Evolutionary conservation across 2,329 filamentous ascomycete genomes (phyloP).

Genomic region (Fonsecaea monophora): DNA sequence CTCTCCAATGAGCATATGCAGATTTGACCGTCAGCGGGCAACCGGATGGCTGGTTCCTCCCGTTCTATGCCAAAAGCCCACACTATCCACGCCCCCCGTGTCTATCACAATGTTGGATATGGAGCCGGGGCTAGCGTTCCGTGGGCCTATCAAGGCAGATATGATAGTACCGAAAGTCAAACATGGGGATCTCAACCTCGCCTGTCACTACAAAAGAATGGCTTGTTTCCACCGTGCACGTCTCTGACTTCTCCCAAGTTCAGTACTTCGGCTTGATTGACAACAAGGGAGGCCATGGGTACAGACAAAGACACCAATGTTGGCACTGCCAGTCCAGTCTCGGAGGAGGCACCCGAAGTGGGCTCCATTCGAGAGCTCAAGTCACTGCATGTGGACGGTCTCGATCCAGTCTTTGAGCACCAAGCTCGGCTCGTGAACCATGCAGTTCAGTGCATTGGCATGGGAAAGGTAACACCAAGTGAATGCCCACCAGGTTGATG

Average conservation of each 20-base stretch:
- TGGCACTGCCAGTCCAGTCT: constrained; percentile 14
- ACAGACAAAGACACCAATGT: constrained; percentile 22
- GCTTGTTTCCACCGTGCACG: not conserved
- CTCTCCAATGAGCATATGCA: constrained; percentile 5
- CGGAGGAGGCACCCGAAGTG: constrained; percentile 15
- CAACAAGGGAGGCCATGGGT: constrained; percentile 17
- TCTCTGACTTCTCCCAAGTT: constrained; percentile 1
- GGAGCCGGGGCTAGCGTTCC: not conserved
- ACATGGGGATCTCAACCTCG: not conserved
- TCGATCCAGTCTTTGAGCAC: constrained; percentile 28
- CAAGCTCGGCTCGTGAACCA: constrained; percentile 27
- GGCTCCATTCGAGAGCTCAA: constrained; percentile 22
- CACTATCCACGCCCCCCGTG: constrained; percentile 8
- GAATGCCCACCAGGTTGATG: not conserved
- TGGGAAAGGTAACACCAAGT: constrained; percentile 57
- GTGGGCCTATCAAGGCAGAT: constrained; percentile 16
- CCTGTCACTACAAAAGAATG: constrained; percentile 19
- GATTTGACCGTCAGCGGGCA: constrained; percentile 7
- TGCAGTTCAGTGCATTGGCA: constrained; percentile 32
- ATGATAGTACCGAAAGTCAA: constrained; percentile 4
- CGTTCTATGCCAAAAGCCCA: not conserved
- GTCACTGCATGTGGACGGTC: constrained; percentile 24
- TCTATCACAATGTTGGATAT: constrained; percentile 14
- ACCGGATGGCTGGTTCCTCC: not conserved
- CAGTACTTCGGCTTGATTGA: not conserved